phyloP scores from a whole-genome alignment of 1,284 basidiomycete species.

The Sporisorium graminicola region DNA sequence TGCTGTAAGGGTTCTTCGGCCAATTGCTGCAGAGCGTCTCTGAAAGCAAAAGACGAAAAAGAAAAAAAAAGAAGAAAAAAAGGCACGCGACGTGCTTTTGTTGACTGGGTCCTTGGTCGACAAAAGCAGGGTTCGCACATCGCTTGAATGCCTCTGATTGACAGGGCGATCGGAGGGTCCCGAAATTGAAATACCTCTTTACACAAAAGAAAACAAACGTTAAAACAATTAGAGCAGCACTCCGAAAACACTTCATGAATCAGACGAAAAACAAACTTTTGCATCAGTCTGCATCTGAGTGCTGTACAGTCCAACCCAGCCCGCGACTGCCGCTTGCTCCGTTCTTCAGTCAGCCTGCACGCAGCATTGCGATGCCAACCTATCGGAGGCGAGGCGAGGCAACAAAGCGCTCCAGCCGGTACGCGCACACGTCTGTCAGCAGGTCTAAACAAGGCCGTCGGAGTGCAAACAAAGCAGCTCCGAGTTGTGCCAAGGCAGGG shows the following conservation, averaged over 20 bases:
- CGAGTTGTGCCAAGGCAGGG: conserved; percentile 9
- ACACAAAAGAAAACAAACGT: background rate
- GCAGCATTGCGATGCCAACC: background rate
- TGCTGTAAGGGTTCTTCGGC: background rate
- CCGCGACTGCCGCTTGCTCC: conserved; percentile 5
- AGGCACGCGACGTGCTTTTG: conserved; percentile 13
- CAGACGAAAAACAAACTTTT: conserved; percentile 1
- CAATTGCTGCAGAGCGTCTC: background rate
- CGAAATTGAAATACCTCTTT: background rate
- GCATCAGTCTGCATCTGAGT: background rate
- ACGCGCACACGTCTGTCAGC: background rate
- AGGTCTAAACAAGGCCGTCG: background rate
- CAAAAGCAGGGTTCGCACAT: conserved; percentile 17
- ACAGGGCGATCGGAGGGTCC: conserved; percentile 31
- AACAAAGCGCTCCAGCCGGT: no score
- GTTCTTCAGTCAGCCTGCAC: background rate
- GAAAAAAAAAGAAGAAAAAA: background rate
- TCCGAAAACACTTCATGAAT: background rate
- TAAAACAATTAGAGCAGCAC: background rate
- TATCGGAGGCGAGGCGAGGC: background rate
- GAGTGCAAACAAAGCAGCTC: background rate
- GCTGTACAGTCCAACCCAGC: background rate
- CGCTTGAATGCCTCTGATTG: conserved; percentile 26
- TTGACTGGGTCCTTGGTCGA: background rate
- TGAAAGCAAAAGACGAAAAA: background rate